Evolutionary conservation across 768 basidiomycete species (phyloP).

Genomic region (Kwoniella sp.): DNA sequence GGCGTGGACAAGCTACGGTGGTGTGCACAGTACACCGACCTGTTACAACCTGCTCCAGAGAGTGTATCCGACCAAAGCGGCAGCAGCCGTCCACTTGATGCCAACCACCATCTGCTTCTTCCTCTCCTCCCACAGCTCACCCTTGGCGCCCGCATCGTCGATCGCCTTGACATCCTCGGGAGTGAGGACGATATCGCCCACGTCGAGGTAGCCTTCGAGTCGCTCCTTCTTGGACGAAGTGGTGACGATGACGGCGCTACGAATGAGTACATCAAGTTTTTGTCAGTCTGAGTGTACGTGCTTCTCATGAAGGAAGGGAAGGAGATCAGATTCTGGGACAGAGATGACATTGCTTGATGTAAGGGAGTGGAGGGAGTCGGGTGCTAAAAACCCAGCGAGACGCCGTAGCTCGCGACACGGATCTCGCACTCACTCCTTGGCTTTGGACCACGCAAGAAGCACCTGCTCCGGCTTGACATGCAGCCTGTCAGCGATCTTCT

Average conservation of each 20-base stretch:
- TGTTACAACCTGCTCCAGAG: slow-evolving; percentile 14
- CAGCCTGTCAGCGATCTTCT: slow-evolving; percentile 27
- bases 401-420: not conserved
- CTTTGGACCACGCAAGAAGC: slow-evolving; percentile 42
- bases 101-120: slow-evolving; percentile 1
- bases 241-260: slow-evolving; percentile 53
- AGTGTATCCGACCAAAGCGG: slow-evolving; percentile 11
- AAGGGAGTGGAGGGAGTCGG: not conserved
- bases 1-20: too few relatives aligned
- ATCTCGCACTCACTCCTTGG: slow-evolving; percentile 35
- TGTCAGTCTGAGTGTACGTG: slow-evolving; percentile 8
- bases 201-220: slow-evolving; percentile 69
- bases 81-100: slow-evolving; percentile 15
- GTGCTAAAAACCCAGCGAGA: not conserved
- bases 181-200: slow-evolving; percentile 63
- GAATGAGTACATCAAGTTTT: not conserved
- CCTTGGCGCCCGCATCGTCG: slow-evolving; percentile 55
- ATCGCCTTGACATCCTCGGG: slow-evolving; percentile 54
- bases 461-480: slow-evolving; percentile 41
- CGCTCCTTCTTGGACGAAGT: slow-evolving; percentile 58
- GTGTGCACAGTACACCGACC: too few relatives aligned
- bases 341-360: not conserved
- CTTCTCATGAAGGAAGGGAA: too few relatives aligned
- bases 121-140: slow-evolving; percentile 30
- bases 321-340: not conserved